Conservation (phyloP, 1,284 basidiomycete species). For the Moniliophthora roreri region DNA sequence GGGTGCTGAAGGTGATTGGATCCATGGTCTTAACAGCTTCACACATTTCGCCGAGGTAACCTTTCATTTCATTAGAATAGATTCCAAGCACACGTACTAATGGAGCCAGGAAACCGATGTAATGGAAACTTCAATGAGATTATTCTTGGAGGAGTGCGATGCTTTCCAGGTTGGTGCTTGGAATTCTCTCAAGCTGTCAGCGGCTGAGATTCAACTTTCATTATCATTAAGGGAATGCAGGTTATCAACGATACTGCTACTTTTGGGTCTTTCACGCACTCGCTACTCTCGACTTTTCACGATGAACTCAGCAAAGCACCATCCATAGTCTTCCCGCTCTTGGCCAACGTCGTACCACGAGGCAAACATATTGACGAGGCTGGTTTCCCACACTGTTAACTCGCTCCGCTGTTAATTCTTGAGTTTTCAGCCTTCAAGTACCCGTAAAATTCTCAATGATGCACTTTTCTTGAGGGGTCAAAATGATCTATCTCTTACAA, state of each 20-base stretch:
- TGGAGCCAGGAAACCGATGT: constrained; percentile 47
- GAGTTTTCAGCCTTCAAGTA: constrained; percentile 10
- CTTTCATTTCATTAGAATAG: constrained; percentile 2
- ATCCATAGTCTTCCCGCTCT: constrained; percentile 52
- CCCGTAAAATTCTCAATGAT: constrained; percentile 54
- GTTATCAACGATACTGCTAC: constrained; percentile 57
- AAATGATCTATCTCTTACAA: constrained; percentile 52
- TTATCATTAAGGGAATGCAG: constrained; percentile 58
- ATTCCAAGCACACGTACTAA: neutral
- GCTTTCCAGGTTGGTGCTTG: constrained; percentile 55
- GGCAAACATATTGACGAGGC: constrained; percentile 44
- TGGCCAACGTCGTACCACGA: constrained; percentile 43
- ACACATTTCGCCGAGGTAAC: constrained; percentile 53
- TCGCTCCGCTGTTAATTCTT: constrained; percentile 12
- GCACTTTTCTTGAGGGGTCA: constrained; percentile 55
- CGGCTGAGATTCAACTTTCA: constrained; percentile 6
- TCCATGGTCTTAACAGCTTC: constrained; percentile 50
- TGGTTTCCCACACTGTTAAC: constrained; percentile 21
- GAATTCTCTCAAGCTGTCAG: neutral
- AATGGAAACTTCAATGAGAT: constrained; percentile 66
- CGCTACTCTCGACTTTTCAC: constrained; percentile 55
- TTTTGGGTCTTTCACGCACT: constrained; percentile 64
- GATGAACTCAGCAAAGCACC: constrained; percentile 67
- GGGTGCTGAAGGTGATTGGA: constrained; percentile 55
- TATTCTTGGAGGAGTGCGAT: constrained; percentile 73